Evolutionary conservation across 345 rosid species (phyloP).

Genomic region (Cardamine chenopodiifolia): DNA sequence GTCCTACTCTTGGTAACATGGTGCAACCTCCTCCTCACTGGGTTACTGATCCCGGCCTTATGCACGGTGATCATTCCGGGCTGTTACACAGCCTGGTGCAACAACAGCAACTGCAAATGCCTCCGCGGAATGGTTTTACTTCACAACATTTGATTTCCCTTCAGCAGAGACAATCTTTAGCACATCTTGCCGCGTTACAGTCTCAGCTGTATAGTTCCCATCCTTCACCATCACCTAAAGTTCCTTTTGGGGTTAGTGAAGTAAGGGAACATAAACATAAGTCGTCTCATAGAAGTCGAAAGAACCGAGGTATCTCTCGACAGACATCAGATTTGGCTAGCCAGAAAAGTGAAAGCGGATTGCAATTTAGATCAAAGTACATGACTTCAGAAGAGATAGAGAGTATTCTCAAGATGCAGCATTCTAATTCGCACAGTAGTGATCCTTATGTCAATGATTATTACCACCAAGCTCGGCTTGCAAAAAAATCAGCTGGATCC

Average conservation of each 20-base stretch:
- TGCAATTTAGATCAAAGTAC: constrained; percentile 83
- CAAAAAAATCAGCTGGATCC: constrained; percentile 60
- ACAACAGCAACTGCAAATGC: constrained; percentile 55
- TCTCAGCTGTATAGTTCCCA: constrained; percentile 63
- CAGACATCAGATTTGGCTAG: constrained; percentile 73
- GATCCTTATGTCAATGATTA: constrained; percentile 92
- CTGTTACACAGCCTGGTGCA: constrained; percentile 67
- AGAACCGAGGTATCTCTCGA: constrained; percentile 60
- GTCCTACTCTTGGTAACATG: constrained; percentile 70
- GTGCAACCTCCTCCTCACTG: constrained; percentile 71
- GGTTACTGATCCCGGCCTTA: constrained; percentile 70
- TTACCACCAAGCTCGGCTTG: constrained; percentile 92
- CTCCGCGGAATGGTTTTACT: constrained; percentile 67
- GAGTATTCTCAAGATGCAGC: constrained; percentile 97
- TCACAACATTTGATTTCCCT: constrained; percentile 61
- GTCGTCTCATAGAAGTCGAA: constrained; percentile 68
- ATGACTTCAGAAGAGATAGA: constrained; percentile 97
- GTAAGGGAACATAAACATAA: constrained; percentile 69
- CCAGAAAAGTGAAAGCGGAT: constrained; percentile 81
- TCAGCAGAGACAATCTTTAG: constrained; percentile 72
- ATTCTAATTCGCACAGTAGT: constrained; percentile 72
- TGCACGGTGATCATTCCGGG: constrained; percentile 69
- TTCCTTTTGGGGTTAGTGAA: constrained; percentile 59
- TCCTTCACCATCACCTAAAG: constrained; percentile 64
- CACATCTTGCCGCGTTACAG: constrained; percentile 71